A percentile compares a stretch with the other conserved stretches of the same genome.
phyloP scores from a whole-genome alignment of 495 filamentous ascomycete genomes.

The Xylaria curta region DNA sequence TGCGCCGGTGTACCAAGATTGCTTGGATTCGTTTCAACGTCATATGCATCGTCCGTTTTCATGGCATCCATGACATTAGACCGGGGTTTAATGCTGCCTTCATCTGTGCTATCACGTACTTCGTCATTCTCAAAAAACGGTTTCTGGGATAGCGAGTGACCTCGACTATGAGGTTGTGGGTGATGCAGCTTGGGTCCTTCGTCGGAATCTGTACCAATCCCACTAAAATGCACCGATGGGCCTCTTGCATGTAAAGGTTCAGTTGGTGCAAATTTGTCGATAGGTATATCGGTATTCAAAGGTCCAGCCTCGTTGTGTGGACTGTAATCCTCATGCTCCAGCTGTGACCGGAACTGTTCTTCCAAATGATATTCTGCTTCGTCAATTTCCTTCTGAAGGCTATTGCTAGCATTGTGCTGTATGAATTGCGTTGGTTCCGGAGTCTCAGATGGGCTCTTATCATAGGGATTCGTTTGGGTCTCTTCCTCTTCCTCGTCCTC shows the following conservation, averaged over 20 bases:
- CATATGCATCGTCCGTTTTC: slow-evolving; percentile 61
- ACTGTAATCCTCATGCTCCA: slow-evolving; percentile 70
- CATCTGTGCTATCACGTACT: slow-evolving; percentile 40
- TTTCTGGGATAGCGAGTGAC: slow-evolving; percentile 62
- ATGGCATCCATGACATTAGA: slow-evolving; percentile 40
- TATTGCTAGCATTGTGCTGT: slow-evolving; percentile 54
- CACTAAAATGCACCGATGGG: slow-evolving; percentile 53
- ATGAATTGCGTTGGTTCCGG: slow-evolving; percentile 51
- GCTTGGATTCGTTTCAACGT: slow-evolving; percentile 80
- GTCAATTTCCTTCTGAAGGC: slow-evolving; percentile 83
- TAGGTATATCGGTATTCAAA: slow-evolving; percentile 28
- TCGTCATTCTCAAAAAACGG: slow-evolving; percentile 55
- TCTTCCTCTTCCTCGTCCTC: slow-evolving; percentile 62
- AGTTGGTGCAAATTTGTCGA: slow-evolving; percentile 30
- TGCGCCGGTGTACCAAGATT: slow-evolving; percentile 68
- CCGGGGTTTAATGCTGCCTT: slow-evolving; percentile 41
- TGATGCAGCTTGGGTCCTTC: slow-evolving; percentile 61
- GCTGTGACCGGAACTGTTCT: slow-evolving; percentile 71
- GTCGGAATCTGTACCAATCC: slow-evolving; percentile 52
- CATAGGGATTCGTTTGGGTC: slow-evolving; percentile 48
- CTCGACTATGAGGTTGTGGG: slow-evolving; percentile 66
- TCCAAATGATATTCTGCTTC: slow-evolving; percentile 85
- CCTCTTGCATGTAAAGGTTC: slow-evolving; percentile 43
- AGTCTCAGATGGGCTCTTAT: slow-evolving; percentile 57
- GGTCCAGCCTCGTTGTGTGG: slow-evolving; percentile 56